Percentiles rank a stretch among this genome's conserved stretches.
Evolutionary conservation across 768 basidiomycete species (phyloP).

Genomic region (Kwoniella mangroviensis): DNA sequence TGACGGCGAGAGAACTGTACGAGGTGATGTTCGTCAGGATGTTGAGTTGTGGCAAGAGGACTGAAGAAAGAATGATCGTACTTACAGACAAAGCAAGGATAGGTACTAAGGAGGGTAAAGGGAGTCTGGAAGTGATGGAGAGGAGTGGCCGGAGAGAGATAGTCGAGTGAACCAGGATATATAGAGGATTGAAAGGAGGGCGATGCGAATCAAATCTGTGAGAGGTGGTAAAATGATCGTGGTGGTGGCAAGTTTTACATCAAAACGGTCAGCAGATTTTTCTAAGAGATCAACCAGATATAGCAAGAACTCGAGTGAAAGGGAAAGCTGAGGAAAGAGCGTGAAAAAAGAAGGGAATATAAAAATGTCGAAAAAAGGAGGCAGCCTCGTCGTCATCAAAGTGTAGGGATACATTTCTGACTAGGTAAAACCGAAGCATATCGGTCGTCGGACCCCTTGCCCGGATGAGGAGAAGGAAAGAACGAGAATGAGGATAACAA

Average conservation of each 20-base stretch:
- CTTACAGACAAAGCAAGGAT: slow-evolving; percentile 23
- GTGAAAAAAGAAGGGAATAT: neutral
- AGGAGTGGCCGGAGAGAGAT: no score
- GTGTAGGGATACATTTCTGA: neutral
- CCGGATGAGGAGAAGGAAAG: slow-evolving; percentile 1
- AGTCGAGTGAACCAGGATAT: neutral
- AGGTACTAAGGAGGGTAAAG: neutral
- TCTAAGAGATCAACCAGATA: neutral
- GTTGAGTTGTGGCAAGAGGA: neutral
- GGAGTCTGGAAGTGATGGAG: neutral
- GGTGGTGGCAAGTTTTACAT: slow-evolving; percentile 11
- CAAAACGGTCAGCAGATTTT: neutral
- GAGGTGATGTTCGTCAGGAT: neutral
- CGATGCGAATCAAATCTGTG: neutral
- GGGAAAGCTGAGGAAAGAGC: neutral
- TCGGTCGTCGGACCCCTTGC: slow-evolving; percentile 19
- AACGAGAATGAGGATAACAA: neutral
- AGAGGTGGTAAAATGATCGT: neutral
- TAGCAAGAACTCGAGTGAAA: neutral
- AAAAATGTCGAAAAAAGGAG: neutral
- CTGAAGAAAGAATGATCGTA: neutral
- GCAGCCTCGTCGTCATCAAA: slow-evolving; percentile 3
- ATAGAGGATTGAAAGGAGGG: slow-evolving; percentile 5
- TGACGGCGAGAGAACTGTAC: neutral
- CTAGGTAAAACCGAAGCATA: slow-evolving; percentile 13